Base-by-base conservation (phyloP, 495 filamentous ascomycete species). In the Jackrogersella multiformis region DNA sequence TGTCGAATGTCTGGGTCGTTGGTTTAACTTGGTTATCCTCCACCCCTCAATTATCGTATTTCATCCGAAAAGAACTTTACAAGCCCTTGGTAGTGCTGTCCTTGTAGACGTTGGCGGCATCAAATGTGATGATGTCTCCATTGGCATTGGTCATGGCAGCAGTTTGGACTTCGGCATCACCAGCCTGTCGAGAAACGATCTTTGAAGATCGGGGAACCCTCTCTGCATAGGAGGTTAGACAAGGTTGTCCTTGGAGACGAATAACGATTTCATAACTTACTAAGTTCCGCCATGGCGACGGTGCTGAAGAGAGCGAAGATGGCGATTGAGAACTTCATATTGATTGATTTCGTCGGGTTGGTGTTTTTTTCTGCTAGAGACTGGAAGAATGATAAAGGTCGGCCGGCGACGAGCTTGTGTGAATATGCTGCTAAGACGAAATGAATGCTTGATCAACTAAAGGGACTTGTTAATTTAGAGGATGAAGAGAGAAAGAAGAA, bases 291-390 rank as follows among this genome's bases (percentile, higher is more conserved):
- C 71, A 80, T 66, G 65, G 78, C 80, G 70, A 81, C 53, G 70
- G 81, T 72, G 56, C 73, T 68, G 72, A 80, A 77, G 59, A 84
- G 72, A 52, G 82, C 74, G 73, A 84, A 61, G 62, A 84, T 52
- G 69, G 77, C 61, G 65, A 80, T 21, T 24, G 78, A 76, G 77
- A 80, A 80, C 80, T 86, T 81, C 83, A 86, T 86, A 64, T 76
- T 84, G 79, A 75, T 73, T 70, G 68, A 54, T 69, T 65, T n/a
- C n/a, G n/a, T n/a, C n/a, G n/a, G n/a, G n/a, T n/a, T n/a, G n/a
- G n/a, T 32, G 54, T 62, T 56, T 49, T 58, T 21, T 51, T 61
- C 30, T 54, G 26, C 49, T 35, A 18, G 23, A 44, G 10, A 54
- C 51, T 63, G 52, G 56, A 69, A 42, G 66, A 71, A 64, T 45